Evolutionary conservation across 352 stramenopile species (phyloP).

Genomic region (Pythium rishiriense): DNA sequence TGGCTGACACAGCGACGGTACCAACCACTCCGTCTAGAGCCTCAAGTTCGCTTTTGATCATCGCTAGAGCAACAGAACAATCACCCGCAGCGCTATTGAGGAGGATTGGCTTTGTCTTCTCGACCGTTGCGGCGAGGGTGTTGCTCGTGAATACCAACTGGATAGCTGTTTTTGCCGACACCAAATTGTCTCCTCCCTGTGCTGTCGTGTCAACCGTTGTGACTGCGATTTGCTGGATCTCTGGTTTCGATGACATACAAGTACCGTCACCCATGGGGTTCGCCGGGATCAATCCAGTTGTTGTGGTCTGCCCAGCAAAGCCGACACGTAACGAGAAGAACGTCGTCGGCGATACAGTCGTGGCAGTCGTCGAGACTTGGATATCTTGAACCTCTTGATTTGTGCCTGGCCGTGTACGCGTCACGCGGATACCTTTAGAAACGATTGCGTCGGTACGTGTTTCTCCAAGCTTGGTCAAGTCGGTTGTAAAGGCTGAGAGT

Average conservation of each 20-base stretch:
- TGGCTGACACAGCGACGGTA: conserved; percentile 51
- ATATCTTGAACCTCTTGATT: conserved; percentile 71
- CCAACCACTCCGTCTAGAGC: conserved; percentile 41
- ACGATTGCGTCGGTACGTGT: conserved; percentile 44
- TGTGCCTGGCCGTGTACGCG: conserved; percentile 43
- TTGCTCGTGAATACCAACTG: conserved; percentile 88
- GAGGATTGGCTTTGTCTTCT: conserved; percentile 77
- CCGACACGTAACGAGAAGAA: conserved; percentile 49
- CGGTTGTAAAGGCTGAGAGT: conserved; percentile 36
- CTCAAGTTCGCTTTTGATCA: conserved; percentile 57
- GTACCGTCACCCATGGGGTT: conserved; percentile 60
- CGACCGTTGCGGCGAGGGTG: conserved; percentile 40
- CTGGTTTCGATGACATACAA: conserved; percentile 63
- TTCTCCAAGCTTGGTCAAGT: conserved; percentile 43
- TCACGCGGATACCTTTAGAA: conserved; percentile 55
- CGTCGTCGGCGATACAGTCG: conserved; percentile 35
- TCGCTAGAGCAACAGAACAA: conserved; percentile 66
- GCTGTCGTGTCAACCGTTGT: conserved; percentile 90
- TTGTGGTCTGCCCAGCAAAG: conserved; percentile 45
- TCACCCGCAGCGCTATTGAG: conserved; percentile 79
- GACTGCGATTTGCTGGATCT: conserved; percentile 92
- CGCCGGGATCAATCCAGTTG: conserved; percentile 84
- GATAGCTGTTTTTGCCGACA: conserved; percentile 86
- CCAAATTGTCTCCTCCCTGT: conserved; percentile 84
- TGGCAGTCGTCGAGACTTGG: conserved; percentile 46